phyloP scores from a whole-genome alignment of 805 yeast species.

The Candida michaelii region DNA sequence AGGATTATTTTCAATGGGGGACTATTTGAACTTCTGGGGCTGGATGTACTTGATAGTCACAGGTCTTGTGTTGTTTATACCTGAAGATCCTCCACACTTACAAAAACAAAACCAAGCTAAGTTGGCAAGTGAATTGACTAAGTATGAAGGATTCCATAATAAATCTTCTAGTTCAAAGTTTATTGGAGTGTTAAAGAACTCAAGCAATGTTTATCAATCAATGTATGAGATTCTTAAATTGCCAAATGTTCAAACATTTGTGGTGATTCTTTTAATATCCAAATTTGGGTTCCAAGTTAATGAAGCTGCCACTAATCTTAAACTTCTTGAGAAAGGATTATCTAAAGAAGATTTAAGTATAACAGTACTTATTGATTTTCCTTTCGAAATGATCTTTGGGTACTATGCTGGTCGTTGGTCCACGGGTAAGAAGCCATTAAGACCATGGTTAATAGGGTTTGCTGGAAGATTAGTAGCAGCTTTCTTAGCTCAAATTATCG shows the following conservation, averaged over 20 bases:
- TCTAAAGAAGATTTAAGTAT: slow-evolving; percentile 91
- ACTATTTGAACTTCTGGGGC: slow-evolving; percentile 80
- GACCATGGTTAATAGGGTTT: slow-evolving; percentile 89
- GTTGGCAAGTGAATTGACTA: slow-evolving; percentile 27
- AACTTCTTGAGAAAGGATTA: slow-evolving; percentile 85
- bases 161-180: slow-evolving; percentile 12
- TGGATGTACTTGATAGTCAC: slow-evolving; percentile 61
- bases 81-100: slow-evolving; percentile 68
- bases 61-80: slow-evolving; percentile 55
- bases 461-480: slow-evolving; percentile 81
- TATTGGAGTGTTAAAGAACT: slow-evolving; percentile 13
- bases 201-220: slow-evolving; percentile 51
- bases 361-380: slow-evolving; percentile 91
- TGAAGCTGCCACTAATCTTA: slow-evolving; percentile 92
- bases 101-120: slow-evolving; percentile 30
- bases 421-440: slow-evolving; percentile 68
- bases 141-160: slow-evolving; percentile 28
- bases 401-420: slow-evolving; percentile 97
- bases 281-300: slow-evolving; percentile 94
- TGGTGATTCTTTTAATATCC: slow-evolving; percentile 71
- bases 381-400: slow-evolving; percentile 92
- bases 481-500: slow-evolving; percentile 67
- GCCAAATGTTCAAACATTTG: slow-evolving; percentile 70
- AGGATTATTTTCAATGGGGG: slow-evolving; percentile 72
- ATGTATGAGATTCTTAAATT: slow-evolving; percentile 71